A percentile compares a stretch with the other conserved stretches of the same genome.
Conservation (phyloP, 495 filamentous ascomycete species). For the Emericellopsis terricola region DNA sequence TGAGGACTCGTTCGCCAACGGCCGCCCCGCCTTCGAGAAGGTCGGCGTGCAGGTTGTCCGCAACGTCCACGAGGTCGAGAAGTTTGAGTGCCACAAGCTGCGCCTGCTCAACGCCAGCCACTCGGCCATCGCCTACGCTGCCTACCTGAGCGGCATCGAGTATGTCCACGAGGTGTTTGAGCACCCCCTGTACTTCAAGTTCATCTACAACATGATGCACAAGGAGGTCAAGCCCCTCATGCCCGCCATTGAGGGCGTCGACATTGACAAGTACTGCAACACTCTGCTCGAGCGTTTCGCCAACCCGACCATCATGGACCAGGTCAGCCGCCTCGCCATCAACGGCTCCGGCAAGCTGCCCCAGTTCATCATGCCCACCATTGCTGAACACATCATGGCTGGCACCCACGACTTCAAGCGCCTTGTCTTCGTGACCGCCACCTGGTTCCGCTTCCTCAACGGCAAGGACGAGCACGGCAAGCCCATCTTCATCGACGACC, state of each 20-base stretch:
- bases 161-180: slow-evolving; percentile 31
- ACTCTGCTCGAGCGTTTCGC: slow-evolving; percentile 30
- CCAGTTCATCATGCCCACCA: slow-evolving; percentile 32
- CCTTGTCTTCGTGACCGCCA: slow-evolving; percentile 24
- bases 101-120: slow-evolving; percentile 29
- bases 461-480: slow-evolving; percentile 25
- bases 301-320: slow-evolving; percentile 29
- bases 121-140: slow-evolving; percentile 25
- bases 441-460: slow-evolving; percentile 27
- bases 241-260: slow-evolving; percentile 23
- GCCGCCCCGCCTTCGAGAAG: slow-evolving; percentile 27
- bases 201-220: slow-evolving; percentile 30
- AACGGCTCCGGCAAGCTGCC: slow-evolving; percentile 31
- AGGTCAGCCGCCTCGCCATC: slow-evolving; percentile 25
- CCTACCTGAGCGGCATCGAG: slow-evolving; percentile 25
- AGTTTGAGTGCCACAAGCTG: slow-evolving; percentile 33
- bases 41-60: slow-evolving; percentile 28
- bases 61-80: slow-evolving; percentile 24
- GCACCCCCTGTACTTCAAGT: slow-evolving; percentile 20
- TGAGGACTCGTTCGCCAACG: slow-evolving; percentile 28
- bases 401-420: slow-evolving; percentile 22
- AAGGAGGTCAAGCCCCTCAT: slow-evolving; percentile 29
- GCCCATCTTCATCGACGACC: slow-evolving; percentile 20
- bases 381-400: slow-evolving; percentile 28
- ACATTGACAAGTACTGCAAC: slow-evolving; percentile 26